These are phyloP conservation scores for Dunaliella sp. DNA, from an alignment of 139 green algal species.

Conservation along the genomic window DNA sequence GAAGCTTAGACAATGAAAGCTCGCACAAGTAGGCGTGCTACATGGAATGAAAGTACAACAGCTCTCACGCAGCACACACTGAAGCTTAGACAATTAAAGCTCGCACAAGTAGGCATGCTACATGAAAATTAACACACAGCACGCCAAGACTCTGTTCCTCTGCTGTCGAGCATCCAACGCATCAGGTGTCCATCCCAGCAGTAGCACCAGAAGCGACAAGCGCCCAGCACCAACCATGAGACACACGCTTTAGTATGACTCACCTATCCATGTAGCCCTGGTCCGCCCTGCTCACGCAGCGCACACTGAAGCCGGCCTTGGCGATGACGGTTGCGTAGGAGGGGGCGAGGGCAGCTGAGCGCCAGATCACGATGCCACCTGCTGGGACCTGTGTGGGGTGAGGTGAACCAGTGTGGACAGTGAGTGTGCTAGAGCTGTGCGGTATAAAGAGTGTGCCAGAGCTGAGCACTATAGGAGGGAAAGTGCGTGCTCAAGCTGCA, in stretches of 20 bases:
- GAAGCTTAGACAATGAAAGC: too few relatives aligned
- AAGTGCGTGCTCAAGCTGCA: too few relatives aligned
- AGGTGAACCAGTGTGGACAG: neutral
- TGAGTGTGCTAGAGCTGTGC: too few relatives aligned
- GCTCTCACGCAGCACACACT: too few relatives aligned
- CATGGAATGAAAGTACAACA: too few relatives aligned
- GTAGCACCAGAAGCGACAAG: neutral
- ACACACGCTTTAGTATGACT: neutral
- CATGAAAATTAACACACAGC: too few relatives aligned
- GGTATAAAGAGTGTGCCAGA: too few relatives aligned
- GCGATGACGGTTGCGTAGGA: conserved; percentile 83
- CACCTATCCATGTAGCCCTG: conserved; percentile 87
- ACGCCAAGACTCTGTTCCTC: too few relatives aligned
- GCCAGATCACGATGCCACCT: conserved; percentile 94
- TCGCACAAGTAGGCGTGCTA: too few relatives aligned
- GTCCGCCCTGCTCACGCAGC: conserved; percentile 70
- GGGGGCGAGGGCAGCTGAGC: conserved; percentile 78
- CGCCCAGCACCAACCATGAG: neutral
- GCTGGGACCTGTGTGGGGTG: conserved; percentile 56
- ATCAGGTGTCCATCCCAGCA: neutral
- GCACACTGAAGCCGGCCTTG: conserved; percentile 85
- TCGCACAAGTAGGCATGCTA: too few relatives aligned
- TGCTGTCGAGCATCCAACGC: neutral
- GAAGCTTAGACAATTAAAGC: too few relatives aligned
- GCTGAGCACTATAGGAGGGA: too few relatives aligned